Percentiles rank a stretch among this genome's conserved stretches.
phyloP scores from a whole-genome alignment of 2,329 filamentous ascomycete genomes.

The Dryadomyces quercivorus region DNA sequence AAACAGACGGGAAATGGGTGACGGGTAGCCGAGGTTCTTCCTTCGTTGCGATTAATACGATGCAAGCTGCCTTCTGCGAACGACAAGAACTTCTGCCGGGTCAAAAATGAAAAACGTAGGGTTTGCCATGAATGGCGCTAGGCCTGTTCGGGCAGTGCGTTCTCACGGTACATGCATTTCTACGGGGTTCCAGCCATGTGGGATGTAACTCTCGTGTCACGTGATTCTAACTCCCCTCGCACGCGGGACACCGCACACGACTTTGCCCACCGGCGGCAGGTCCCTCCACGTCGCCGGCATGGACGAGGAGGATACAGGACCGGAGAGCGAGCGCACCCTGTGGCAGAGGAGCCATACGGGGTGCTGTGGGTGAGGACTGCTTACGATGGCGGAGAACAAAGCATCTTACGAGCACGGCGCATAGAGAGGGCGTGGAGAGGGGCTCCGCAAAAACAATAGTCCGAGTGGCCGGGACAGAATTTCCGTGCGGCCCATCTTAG shows the following conservation, averaged over 20 bases:
- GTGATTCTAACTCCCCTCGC: background rate
- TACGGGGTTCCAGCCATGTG: background rate
- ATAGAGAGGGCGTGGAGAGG: background rate
- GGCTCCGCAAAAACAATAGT: slow-evolving; percentile 9
- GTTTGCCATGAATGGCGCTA: slow-evolving; percentile 7
- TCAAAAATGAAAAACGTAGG: slow-evolving; percentile 7
- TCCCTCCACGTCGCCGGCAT: too few relatives aligned
- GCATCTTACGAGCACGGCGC: too few relatives aligned
- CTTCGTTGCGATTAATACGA: background rate
- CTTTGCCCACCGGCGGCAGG: background rate
- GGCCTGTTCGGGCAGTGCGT: background rate
- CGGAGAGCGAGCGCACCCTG: too few relatives aligned
- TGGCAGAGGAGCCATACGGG: too few relatives aligned
- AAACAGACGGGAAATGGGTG: background rate
- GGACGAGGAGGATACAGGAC: too few relatives aligned
- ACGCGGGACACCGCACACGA: background rate
- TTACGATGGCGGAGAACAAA: too few relatives aligned
- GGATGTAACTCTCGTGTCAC: background rate
- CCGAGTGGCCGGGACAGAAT: slow-evolving; percentile 5
- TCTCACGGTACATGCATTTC: background rate
- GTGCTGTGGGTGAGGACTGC: too few relatives aligned
- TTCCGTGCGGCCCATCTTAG: slow-evolving; percentile 8
- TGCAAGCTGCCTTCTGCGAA: background rate
- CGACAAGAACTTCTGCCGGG: background rate
- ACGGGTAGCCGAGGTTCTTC: background rate